Evolutionary conservation across 495 filamentous ascomycete species (phyloP), one percentile per base, ranked within the genome.

Genomic region (Aspergillus affinis): DNA sequence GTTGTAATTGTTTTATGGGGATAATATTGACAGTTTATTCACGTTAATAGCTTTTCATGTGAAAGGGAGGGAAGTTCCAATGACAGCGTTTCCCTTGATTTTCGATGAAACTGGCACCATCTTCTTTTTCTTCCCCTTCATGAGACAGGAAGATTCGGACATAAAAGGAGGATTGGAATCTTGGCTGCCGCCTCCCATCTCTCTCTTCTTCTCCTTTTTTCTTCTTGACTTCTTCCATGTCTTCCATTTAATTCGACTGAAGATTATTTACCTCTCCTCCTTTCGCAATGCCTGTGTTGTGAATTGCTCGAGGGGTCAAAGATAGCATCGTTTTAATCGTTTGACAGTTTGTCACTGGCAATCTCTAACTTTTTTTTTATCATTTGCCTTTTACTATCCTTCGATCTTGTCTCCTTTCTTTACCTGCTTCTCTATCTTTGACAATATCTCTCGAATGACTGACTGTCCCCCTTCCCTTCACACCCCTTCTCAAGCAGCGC

Each of bases 1-100:
- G 69, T 71, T 65, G 69, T 68, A 72, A 72, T 57, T 74, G 68
- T 75, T 70, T 71, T 52, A 72, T 73, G 74, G 73, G 72, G 73
- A 67, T 77, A 77, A 76, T 77, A 76, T 77, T 75, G 61, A 61
- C 63, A 54, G 73, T 69, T 78, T 74, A 75, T 75, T 77, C 73
- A 77, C 73, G 72, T 77, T 78, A 77, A 77, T 78, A 76, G 72
- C 71, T 78, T 78, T 72, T 72, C 59, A 65, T 62, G 56, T 61
- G 57, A 57, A 61, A 59, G 61, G 65, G 55, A 64, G 63, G 58
- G 61, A 59, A 64, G 60, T 55, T 58, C 47, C 63, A 63, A 72
- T 66, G 67, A 61, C 64, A 69, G 65, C 48, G 54, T 60, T 67
- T 62, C 61, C 59, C 61, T 63, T 61, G 55, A 48, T 55, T 65